Evolutionary conservation across 2,329 filamentous ascomycete species (phyloP), one percentile per base, ranked within the genome.

Genomic region (Grosmannia penicillata): DNA sequence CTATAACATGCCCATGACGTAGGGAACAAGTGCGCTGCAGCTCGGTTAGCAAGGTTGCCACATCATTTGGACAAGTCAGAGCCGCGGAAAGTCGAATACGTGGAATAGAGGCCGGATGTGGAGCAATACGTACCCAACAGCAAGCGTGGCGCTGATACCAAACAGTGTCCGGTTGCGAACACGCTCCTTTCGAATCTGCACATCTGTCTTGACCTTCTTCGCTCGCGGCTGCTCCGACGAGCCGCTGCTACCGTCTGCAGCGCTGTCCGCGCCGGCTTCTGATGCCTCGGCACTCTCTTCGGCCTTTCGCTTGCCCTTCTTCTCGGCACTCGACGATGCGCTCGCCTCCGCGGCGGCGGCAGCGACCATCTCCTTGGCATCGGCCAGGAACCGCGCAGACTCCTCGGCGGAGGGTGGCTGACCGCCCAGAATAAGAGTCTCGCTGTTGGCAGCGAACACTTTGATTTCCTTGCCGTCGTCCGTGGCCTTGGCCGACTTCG

Each of bases 291-390:
- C 11, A 83, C 68, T n/a, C 23, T 86, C 81, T 13, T 78, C 74
- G 2, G 73, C 75, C 63, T 87, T 87, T 51, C 84, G 75, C 67
- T 86, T 86, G 52, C 61, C 59, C 53, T 71, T 72, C 55, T 66
- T 70, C 29, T 58, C 55, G 24, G 56, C 52, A 2, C 52, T 45
- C 25, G 57, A 58, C 10, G 60, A 52, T 26, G 57, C 59, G 10
- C 53, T 54, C 10, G 61, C 53, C 11, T 55, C 55, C 37, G 60
- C 52, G 53, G 65, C 59, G 41, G 68, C 71, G 43, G 77, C 76
- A 45, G 81, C 72, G 6, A 95, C 87, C 83, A 95, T 94, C 48
- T 78, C 74, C 61, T 80, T 85, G 24, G 91, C 91, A 51, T 84
- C 77, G 22, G 78, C 78, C 42, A 96, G 79, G 80, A 95, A 86